Evolutionary conservation across 768 basidiomycete species (phyloP).

Genomic region (Cyclocybe cylindracea): DNA sequence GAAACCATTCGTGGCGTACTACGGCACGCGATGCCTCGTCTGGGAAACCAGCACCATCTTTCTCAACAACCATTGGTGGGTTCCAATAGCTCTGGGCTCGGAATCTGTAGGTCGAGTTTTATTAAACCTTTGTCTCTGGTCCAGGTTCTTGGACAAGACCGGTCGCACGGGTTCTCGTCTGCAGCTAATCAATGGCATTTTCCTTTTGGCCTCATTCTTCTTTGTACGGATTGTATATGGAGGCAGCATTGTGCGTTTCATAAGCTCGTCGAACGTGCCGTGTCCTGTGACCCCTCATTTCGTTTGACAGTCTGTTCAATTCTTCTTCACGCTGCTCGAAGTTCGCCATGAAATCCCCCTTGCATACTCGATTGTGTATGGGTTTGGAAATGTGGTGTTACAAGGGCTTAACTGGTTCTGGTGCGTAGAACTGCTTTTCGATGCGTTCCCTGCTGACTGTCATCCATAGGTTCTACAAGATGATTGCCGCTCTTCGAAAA

Average conservation of each 20-base stretch:
- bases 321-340: constrained; percentile 58
- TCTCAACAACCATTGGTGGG: constrained; percentile 84
- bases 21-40: constrained; percentile 72
- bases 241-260: constrained; percentile 41
- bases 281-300: background rate
- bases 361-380: constrained; percentile 51
- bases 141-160: constrained; percentile 78
- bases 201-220: constrained; percentile 70
- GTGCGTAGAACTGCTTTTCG: constrained; percentile 37
- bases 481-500: constrained; percentile 66
- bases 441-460: constrained; percentile 1
- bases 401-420: constrained; percentile 80
- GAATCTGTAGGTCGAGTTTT: background rate
- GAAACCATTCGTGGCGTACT: constrained; percentile 81
- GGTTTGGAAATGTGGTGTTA: constrained; percentile 61
- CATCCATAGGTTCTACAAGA: constrained; percentile 65
- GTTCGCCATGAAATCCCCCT: constrained; percentile 57
- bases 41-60: constrained; percentile 91
- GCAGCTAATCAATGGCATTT: constrained; percentile 72
- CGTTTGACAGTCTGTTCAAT: constrained; percentile 57
- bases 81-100: background rate
- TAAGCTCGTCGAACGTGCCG: background rate
- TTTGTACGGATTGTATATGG: constrained; percentile 73
- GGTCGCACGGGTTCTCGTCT: constrained; percentile 65
- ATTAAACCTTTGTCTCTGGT: background rate